Conservation (phyloP, 2,329 filamentous ascomycete species). For the Penicillium brevicompactum region DNA sequence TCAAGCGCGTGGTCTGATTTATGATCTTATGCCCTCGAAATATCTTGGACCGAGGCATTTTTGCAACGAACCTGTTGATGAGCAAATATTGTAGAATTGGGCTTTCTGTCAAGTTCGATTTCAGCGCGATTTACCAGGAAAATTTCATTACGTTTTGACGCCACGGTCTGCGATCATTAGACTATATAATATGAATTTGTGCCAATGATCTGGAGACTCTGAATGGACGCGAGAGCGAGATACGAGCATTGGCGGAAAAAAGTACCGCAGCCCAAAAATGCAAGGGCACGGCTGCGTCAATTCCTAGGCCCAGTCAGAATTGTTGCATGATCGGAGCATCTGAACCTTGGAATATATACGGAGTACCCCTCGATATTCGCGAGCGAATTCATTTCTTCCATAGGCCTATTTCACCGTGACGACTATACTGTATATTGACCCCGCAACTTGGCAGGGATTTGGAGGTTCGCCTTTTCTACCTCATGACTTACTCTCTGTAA, state of each 20-base stretch:
- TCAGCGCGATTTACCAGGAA: conserved; percentile 11
- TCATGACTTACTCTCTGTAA: not conserved
- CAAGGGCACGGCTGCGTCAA: not conserved
- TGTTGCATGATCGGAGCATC: not conserved
- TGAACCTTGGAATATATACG: not conserved
- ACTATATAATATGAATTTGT: conserved; percentile 25
- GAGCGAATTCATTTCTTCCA: not conserved
- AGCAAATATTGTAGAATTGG: conserved; percentile 17
- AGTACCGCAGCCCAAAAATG: not conserved
- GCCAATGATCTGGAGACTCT: conserved; percentile 5
- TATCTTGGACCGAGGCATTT: conserved; percentile 1
- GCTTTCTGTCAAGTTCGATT: conserved; percentile 9
- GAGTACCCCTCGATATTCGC: not conserved
- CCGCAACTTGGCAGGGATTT: conserved; percentile 1
- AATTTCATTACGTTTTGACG: conserved; percentile 17
- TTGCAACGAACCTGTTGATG: conserved; percentile 1
- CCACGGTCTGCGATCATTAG: conserved; percentile 21
- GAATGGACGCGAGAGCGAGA: not conserved
- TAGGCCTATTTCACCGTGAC: not conserved
- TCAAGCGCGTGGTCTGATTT: conserved; percentile 51
- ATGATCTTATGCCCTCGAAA: not conserved
- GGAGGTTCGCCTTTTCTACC: not conserved
- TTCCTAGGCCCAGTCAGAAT: not conserved
- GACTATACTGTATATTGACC: conserved; percentile 1
- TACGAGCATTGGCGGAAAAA: not conserved